Evolutionary conservation across 495 filamentous ascomycete species (phyloP), one percentile per base, ranked within the genome.

Genomic region (Hypomontagnella submonticulosa): DNA sequence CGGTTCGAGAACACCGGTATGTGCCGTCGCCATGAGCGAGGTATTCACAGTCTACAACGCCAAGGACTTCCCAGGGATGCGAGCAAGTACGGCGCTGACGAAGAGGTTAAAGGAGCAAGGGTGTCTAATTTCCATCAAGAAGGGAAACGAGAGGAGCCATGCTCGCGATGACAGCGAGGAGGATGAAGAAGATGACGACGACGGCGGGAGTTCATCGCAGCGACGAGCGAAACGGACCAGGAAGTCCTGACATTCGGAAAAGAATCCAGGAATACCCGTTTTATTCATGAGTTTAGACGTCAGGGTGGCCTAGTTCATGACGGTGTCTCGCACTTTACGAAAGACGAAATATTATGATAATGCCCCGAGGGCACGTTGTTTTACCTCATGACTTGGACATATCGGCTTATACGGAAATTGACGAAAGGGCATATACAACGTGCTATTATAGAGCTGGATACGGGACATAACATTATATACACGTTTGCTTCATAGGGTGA

Each of bases 21-120:
- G 90, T 4, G 87, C 88, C 0, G 81, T 85, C 30, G 84, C 83
- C 12, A 87, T 90, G 84, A 93, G 89, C 61, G 88, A 92, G 40
- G 79, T 87, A 7, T 97, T 98, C 72, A 87, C 88, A 18, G 95
- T 97, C 16, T 97, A 89, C 74, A 92, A 92, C 15, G 92, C 94
- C n/a, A 97, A 97, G 73, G 94, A 97, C 74, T 98, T 98, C 64
- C 92, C 92, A 0, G 94, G 95, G 6, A 97, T 98, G 95, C 81
- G 87, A 53, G 87, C 88, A 0, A 90, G 87, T 71, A 90, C 88
- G 19, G 76, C 81, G 18, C 71, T 92, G 32, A 90, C 89, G 20
- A 89, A 89, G 73, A 79, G 83, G 27, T 75, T 92, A 52, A 90
- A 91, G 73, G 79, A 86, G 66, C 90, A 92, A 77, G 90, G 90